Evolutionary conservation across 371 early-diverging fungal species (phyloP), one percentile per base, ranked within the genome.

Genomic region (Mortierella sp.): DNA sequence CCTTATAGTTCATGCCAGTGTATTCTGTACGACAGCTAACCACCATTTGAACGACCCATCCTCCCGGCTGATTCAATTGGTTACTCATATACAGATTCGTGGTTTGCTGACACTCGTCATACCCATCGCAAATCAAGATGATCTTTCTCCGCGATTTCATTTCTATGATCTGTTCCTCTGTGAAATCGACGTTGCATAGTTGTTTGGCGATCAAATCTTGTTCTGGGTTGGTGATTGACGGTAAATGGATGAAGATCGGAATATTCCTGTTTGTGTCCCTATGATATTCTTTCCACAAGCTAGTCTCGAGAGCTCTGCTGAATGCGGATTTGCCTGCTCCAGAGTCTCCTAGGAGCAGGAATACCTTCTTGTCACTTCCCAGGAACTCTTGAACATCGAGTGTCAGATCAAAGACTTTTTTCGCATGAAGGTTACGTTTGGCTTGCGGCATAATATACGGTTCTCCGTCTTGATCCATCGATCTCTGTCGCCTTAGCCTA

Each of bases 271-370:
- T 38, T 24, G 7, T 41, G n/a, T 48, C 43, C 15, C 33, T 53
- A 36, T 53, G 38, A 47, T 69, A 69, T 1, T 5, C n/a, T 1
- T 57, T 7, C 70, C 70, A 69, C 8, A 69, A 19, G 3, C 0
- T 15, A 21, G 40, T 11, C 21, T 62, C 70, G 19, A 69, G 24
- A 5, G 48, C 41, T 11, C 24, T 21, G 43, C n/a, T 69, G 58
- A 69, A 69, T 32, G 70, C 63, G 32, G 70, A 69, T 45, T 69
- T 69, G 5, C 70, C 70, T 43, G 11, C 22, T 28, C 28, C 28
- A 28, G 28, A 28, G 28, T 28, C 28, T 28, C 28, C 28, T 28
- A 28, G 28, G 28, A 28, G 28, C 28, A 28, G 28, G 28, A 28
- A 28, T 28, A 28, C 28, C 28, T 28, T 28, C 28, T 28, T 24